Conservation (phyloP, 495 filamentous ascomycete genomes). For the Diplogelasinospora grovesii region DNA sequence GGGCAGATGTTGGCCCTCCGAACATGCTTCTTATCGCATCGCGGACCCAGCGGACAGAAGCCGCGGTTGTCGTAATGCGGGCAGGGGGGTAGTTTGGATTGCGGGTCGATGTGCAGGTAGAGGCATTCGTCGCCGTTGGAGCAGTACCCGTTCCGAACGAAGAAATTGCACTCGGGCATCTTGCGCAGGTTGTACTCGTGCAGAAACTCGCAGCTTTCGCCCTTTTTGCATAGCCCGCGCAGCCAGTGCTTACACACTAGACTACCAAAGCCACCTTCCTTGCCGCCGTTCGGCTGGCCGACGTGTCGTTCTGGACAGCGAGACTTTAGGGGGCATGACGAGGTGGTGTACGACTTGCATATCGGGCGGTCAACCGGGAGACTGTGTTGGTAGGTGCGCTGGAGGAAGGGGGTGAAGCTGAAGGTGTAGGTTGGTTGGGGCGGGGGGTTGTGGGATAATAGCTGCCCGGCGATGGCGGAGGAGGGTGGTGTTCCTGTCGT, state of each 20-base stretch:
- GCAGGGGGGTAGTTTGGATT: conserved; percentile 71
- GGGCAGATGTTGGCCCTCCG: conserved; percentile 65
- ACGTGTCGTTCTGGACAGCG: conserved; percentile 59
- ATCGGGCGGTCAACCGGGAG: conserved; percentile 64
- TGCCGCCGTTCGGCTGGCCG: conserved; percentile 11
- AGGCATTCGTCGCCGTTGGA: conserved; percentile 94
- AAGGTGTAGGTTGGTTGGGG: conserved; percentile 59
- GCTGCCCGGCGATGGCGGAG: conserved; percentile 30
- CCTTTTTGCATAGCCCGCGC: conserved; percentile 95
- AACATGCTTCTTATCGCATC: conserved; percentile 82
- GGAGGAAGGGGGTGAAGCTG: conserved; percentile 69
- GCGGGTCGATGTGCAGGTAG: conserved; percentile 88
- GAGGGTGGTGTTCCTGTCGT: conserved; percentile 3
- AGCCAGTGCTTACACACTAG: conserved; percentile 99
- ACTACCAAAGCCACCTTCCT: conserved; percentile 45
- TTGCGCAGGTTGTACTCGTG: conserved; percentile 97
- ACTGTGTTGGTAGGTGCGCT: conserved; percentile 68
- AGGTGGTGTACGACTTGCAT: conserved; percentile 67
- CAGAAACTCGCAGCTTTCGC: conserved; percentile 87
- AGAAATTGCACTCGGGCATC: conserved; percentile 96
- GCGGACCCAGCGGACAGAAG: conserved; percentile 84
- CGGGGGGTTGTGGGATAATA: too few relatives aligned
- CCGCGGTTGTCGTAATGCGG: conserved; percentile 95
- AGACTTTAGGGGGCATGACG: conserved; percentile 71
- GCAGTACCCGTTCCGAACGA: conserved; percentile 83